Conservation (phyloP, 176 grass and related monocot genomes). For the Musa itinerans region DNA sequence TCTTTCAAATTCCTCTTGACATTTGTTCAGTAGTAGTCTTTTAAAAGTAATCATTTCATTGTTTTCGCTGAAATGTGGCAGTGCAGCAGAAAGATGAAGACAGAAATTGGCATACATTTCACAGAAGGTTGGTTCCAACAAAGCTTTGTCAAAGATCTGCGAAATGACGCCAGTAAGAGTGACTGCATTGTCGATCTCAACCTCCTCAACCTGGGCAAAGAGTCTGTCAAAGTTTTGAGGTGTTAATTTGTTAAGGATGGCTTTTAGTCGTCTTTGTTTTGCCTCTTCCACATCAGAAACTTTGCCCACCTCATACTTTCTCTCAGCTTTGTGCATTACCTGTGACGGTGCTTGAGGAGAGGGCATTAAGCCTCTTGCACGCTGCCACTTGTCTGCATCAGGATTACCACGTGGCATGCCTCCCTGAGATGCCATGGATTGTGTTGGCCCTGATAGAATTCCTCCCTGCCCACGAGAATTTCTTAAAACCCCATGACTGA, state of each 20-base stretch:
- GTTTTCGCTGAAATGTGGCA: conserved; percentile 69
- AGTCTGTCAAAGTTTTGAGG: conserved; percentile 98
- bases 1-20: conserved; percentile 97
- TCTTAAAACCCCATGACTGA: conserved; percentile 57
- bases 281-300: conserved; percentile 67
- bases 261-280: conserved; percentile 76
- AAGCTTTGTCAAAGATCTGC: conserved; percentile 98
- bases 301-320: conserved; percentile 67
- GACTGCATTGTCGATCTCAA: conserved; percentile 63
- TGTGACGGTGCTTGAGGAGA: conserved; percentile 61
- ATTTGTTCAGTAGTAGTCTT: conserved; percentile 83
- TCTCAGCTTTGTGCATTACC: conserved; percentile 78
- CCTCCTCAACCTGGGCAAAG: conserved; percentile 68
- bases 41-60: conserved; percentile 93
- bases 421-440: conserved; percentile 26
- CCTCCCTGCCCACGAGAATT: conserved; percentile 47
- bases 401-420: conserved; percentile 37
- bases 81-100: conserved; percentile 38
- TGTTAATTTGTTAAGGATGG: conserved; percentile 86
- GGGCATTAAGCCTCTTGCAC: conserved; percentile 54
- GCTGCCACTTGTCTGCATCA: conserved; percentile 90
- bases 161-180: conserved; percentile 83
- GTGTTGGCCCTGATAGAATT: conserved; percentile 51
- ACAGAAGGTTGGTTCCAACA: conserved; percentile 95
- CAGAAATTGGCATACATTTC: conserved; percentile 99